Evolutionary conservation across 2,329 filamentous ascomycete species (phyloP).

Genomic region (Exophiala sp.): DNA sequence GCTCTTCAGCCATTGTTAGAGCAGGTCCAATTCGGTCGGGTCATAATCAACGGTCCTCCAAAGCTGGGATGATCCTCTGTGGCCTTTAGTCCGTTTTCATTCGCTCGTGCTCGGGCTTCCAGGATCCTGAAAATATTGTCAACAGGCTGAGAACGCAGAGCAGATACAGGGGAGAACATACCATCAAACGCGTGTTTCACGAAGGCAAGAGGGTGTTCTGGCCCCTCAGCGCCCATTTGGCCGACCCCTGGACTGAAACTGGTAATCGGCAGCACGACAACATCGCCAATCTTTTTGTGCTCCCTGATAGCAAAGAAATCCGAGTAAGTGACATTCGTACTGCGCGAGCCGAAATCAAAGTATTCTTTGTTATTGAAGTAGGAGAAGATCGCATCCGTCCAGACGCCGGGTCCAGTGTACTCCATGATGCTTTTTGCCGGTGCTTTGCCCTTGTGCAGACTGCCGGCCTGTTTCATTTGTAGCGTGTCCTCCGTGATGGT

Average conservation of each 20-base stretch:
- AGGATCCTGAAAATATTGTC: constrained; percentile 26
- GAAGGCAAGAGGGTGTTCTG: constrained; percentile 92
- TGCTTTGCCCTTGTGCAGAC: constrained; percentile 54
- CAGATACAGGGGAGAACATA: constrained; percentile 41
- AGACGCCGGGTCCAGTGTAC: constrained; percentile 87
- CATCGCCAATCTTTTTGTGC: constrained; percentile 84
- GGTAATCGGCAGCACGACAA: constrained; percentile 89
- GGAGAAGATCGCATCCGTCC: constrained; percentile 86
- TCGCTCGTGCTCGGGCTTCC: constrained; percentile 32
- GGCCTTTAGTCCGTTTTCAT: constrained; percentile 14
- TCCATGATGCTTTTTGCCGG: constrained; percentile 73
- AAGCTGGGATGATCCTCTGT: not conserved
- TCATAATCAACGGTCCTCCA: not conserved
- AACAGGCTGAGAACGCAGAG: constrained; percentile 1
- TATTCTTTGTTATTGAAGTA: constrained; percentile 90
- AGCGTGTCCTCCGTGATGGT: constrained; percentile 80
- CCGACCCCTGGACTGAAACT: constrained; percentile 92
- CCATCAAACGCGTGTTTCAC: constrained; percentile 96
- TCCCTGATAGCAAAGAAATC: constrained; percentile 84
- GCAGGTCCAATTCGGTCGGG: too few species aligned
- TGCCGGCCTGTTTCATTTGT: constrained; percentile 61
- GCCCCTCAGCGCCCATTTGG: constrained; percentile 85
- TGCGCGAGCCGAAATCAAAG: constrained; percentile 71
- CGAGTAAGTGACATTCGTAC: constrained; percentile 65
- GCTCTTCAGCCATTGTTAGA: too few species aligned